phyloP scores from a whole-genome alignment of 1,284 basidiomycete species.

The Puccinia coronata region DNA sequence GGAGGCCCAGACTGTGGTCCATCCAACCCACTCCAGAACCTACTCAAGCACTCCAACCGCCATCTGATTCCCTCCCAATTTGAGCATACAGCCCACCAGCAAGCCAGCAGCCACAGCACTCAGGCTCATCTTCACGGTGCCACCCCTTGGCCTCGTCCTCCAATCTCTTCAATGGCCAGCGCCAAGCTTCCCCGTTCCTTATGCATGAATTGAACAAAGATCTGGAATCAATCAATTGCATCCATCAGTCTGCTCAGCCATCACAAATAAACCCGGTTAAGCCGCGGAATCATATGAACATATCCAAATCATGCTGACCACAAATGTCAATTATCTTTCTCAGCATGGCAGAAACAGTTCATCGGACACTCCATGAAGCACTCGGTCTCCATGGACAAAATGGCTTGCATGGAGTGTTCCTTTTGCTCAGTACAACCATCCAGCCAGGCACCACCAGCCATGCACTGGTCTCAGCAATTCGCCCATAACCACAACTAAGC shows the following conservation, averaged over 20 bases:
- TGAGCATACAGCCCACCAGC: conserved; percentile 4
- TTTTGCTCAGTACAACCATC: conserved; percentile 11
- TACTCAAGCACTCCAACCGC: conserved; percentile 28
- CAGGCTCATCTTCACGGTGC: background rate
- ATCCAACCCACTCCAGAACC: conserved; percentile 45
- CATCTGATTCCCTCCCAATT: background rate
- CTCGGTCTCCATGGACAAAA: conserved; percentile 3
- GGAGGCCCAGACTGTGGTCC: conserved; percentile 47
- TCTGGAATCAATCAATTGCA: conserved; percentile 7
- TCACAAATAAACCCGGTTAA: background rate
- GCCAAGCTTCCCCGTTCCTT: background rate
- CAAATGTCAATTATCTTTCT: background rate
- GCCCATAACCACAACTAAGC: background rate
- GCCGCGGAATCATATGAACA: background rate
- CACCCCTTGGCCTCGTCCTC: conserved; percentile 2
- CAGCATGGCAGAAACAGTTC: conserved; percentile 42
- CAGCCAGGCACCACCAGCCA: background rate
- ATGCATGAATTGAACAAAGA: conserved; percentile 9
- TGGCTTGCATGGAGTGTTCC: conserved; percentile 34
- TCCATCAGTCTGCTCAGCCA: background rate
- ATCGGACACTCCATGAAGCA: background rate
- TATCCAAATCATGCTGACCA: no score
- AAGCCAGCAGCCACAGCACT: background rate
- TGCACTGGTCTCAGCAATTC: conserved; percentile 30
- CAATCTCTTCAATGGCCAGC: background rate